Base-by-base conservation (phyloP, 331 rosid genomes). In the Dryas integrifolia region DNA sequence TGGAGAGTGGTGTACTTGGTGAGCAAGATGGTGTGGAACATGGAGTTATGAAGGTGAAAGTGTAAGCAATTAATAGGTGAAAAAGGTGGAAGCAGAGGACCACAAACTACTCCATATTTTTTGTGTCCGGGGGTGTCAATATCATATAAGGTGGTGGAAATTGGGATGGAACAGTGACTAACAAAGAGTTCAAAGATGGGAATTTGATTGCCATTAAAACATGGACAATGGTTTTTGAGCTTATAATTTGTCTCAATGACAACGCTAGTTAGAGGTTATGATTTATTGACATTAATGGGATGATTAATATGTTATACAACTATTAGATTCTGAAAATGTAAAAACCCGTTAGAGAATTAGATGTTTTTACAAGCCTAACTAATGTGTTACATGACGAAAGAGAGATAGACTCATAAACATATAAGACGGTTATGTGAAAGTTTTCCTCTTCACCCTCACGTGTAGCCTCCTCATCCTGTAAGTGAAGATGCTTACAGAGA, bases 41-140 rank as follows among this genome's bases (percentile, higher is more conserved):
- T 65, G 72, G 53, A 65, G 58, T 65, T 63, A 44, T 41, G 61
- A 66, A 66, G 67, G 85, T 67, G 79, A 59, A 70, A 74, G 61
- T 55, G 82, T 63, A 70, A 51, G 76, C 62, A 64, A 72, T 72
- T 62, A 73, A 82, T 72, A 60, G 83, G 80, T 68, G 35, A 58
- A 60, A 62, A 72, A 76, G 73, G 78, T 62, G 74, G 66, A 53
- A 16, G 35, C 35, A 30, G 66, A 72, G 92, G 96, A 89, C 92
- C 92, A 89, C 90, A 82, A 56, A 49, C 47, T 24, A 47, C 76
- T 74, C 77, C 79, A 69, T 76, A 82, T 79, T 71, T 69, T 70
- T 49, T 75, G 66, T 67, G 70, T 73, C 43, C 70, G 67, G 72
- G 53, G 76, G 68, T 67, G 75, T 61, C 74, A 58, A 65, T 61